Base-by-base conservation (phyloP, 228 moss, liverwort and hornwort species). In the Sphagnum magellanicum region DNA sequence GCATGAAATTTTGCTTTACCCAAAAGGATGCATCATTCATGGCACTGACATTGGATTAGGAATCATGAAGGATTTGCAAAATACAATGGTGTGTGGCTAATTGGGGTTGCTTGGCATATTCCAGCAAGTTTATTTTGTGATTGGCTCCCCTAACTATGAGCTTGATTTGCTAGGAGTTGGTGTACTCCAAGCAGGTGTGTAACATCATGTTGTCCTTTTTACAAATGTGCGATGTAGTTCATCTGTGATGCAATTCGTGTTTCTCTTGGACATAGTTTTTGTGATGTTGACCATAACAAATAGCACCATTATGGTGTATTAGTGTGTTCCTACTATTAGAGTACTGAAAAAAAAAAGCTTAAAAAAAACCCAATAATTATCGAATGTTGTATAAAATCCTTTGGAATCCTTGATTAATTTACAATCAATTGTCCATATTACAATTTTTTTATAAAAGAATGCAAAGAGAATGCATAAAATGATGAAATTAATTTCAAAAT, bases 101-200 rank as follows among this genome's bases (percentile, higher is more conserved):
- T n/a, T 96, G 96, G 96, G 96, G 96, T 16, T 84, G 74, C 65
- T 96, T n/a, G 91, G 92, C 52, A 86, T 92, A 81, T 96, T 96
- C 9, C 86, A 89, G 16, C 71, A 89, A 32, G 84, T 96, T 52
- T 86, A 92, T 74, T 88, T 87, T 9, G 89, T 96, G 55, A 82
- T 79, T 65, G 96, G 93, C 5, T 92, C 89, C 66, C 93, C 93
- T 14, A 81, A 84, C 64, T 96, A 91, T 64, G 92, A 92, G 72
- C 80, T 96, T 4, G 96, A 96, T 83, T 85, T 96, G 59, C 79
- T 96, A 32, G 88, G 96, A 47, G 84, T 92, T n/a, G 93, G 96
- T 50, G 81, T 89, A 62, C 67, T 89, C 11, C 89, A 92, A 75
- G 93, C 92, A 89, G 87, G 95, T 95, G 55, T 12, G 55, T 55